Conservation (phyloP, 345 rosid species). For the Ailanthus altissimus region DNA sequence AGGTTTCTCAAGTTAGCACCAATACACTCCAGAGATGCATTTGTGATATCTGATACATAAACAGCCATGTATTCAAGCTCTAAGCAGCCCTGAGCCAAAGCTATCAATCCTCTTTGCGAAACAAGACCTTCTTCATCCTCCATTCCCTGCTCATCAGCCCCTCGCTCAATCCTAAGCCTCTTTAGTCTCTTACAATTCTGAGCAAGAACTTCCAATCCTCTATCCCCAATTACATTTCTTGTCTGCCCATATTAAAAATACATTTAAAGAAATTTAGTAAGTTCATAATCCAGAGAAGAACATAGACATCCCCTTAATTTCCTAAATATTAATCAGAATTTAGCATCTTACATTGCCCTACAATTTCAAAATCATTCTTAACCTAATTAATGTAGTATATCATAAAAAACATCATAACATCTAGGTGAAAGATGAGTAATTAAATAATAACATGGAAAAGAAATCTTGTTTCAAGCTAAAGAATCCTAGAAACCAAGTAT, state of each 20-base stretch:
- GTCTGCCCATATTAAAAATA: conserved; percentile 53
- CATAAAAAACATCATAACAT: background rate
- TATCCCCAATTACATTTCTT: conserved; percentile 93
- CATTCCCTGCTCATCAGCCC: conserved; percentile 85
- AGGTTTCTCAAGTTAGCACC: conserved; percentile 73
- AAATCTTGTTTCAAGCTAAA: background rate
- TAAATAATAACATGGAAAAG: background rate
- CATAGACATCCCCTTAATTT: background rate
- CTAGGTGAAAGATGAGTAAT: background rate
- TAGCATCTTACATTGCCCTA: background rate
- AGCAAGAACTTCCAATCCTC: conserved; percentile 86
- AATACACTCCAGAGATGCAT: conserved; percentile 62
- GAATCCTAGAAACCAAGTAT: background rate
- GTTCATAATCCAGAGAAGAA: background rate
- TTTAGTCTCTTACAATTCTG: conserved; percentile 64
- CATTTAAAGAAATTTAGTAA: background rate
- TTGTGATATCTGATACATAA: conserved; percentile 85
- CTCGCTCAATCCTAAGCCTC: conserved; percentile 92
- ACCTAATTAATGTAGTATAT: background rate
- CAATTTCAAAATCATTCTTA: conserved; percentile 6
- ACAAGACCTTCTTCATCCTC: conserved; percentile 88
- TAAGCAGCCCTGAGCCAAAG: conserved; percentile 83
- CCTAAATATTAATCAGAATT: conserved; percentile 9
- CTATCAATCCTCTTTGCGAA: conserved; percentile 82
- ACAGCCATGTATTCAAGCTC: conserved; percentile 79